Evolutionary conservation across 1,284 basidiomycete genomes (phyloP), one percentile per base, ranked within the genome.

Genomic region (Ganoderma lucidum): DNA sequence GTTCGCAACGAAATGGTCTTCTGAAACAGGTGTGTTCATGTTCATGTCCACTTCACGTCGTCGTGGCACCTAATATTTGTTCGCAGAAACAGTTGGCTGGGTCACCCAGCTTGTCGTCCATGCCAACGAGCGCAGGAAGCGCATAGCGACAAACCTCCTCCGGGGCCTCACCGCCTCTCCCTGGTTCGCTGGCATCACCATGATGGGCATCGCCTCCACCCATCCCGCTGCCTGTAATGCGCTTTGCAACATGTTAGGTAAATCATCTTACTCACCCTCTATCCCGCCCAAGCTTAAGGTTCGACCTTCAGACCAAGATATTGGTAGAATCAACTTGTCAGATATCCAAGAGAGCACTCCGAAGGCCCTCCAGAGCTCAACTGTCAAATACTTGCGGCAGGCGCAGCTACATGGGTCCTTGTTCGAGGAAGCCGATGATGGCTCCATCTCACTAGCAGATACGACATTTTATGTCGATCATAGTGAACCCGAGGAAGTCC

Each of bases 61-160:
- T 48, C 15, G 14, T 2, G 6, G 4, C 17, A 23, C 3, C n/a
- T 35, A 10, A 15, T 23, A n/a, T 32, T 32, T 6, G 32, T 41
- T 45, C 15, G 6, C 53, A 74, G 72, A 64, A 5, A 58, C 35
- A 15, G 63, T 75, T 10, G 71, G 69, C 14, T 75, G 74, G 74
- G 62, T 75, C 28, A 71, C 74, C 4, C 71, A 75, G 60, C 73
- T 75, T 39, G 71, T 74, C 37, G 73, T 75, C 39, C 61, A 70
- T 32, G 32, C 12, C 17, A 28, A 51, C 28, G 39, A 68, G 19
- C 74, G 73, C 32, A 64, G 71, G 30, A 70, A 63, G 9, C 30
- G 60, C 32, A 72, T 75, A 42, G 71, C 72, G 17, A 75, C 74
- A 14, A 28, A 4, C 42, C 64, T 74, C 37, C 55, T 75, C 8